Base-by-base conservation (phyloP, 1,284 basidiomycete genomes). In the Moniliophthora roreri region DNA sequence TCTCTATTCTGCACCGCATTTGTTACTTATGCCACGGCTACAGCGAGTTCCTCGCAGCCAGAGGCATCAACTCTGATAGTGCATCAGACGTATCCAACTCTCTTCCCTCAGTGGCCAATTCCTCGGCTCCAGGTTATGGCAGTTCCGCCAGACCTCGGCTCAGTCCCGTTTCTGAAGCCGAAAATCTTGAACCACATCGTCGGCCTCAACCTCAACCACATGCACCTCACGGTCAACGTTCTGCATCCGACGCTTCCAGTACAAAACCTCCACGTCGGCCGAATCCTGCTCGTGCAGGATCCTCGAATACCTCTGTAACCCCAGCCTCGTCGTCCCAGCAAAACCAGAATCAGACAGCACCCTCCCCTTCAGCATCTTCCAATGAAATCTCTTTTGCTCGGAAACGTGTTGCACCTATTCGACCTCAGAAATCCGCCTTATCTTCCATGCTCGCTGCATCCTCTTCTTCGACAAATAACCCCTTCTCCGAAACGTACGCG, bases 401-500 rank as follows among this genome's bases (percentile, higher is more conserved):
- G 2, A 76, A 72, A 57, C 74, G 73, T 28, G 74, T 88, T 1
- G 58, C 61, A 0, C 74, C 79, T 0, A 52, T 66, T 8, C 70
- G 66, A 51, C 72, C 65, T 35, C 67, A 66, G 6, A 76, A 74
- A 62, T 91, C 90, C 1, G 78, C 84, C 18, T 69, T 93, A 20
- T 82, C 85, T 0, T 71, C 82, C 1, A 82, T 89, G 73, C 76
- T 93, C 16, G 84, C 83, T 1, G 40, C 51, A 21, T 77, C 80
- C 1, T 78, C 81, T 1, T 74, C 73, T 49, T 69, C 74, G 39
- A 77, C 83, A 7, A 77, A 86, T 8, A 94, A 94, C 63, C 91
- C 91, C 0, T 94, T 92, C 67, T 78, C 85, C 3, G 86, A 91
- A 61, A 69, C 89, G n/a, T 94, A 94, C 64, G 87, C 84, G 7